Evolutionary conservation across 2,329 filamentous ascomycete species (phyloP).

Genomic region (Blastomyces gilchristii): DNA sequence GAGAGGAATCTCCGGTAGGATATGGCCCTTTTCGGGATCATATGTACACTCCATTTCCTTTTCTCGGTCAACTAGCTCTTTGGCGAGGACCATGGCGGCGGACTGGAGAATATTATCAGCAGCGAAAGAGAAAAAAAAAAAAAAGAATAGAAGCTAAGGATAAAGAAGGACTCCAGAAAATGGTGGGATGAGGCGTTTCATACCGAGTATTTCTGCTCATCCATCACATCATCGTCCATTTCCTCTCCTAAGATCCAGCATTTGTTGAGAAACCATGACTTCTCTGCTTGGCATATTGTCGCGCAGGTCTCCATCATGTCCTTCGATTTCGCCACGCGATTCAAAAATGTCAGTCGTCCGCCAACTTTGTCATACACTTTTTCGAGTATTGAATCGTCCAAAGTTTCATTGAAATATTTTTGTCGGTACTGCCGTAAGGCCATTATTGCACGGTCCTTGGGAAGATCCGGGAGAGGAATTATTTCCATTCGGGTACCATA

Average conservation of each 20-base stretch:
- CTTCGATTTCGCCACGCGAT: slow-evolving; percentile 72
- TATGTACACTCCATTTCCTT: slow-evolving; percentile 52
- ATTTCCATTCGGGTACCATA: slow-evolving; percentile 93
- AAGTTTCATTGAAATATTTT: slow-evolving; percentile 60
- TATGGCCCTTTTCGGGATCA: slow-evolving; percentile 56
- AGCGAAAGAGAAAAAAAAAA: slow-evolving; percentile 11
- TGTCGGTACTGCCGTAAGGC: slow-evolving; percentile 72
- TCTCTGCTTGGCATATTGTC: slow-evolving; percentile 58
- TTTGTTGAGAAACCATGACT: slow-evolving; percentile 69
- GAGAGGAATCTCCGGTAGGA: slow-evolving; percentile 69
- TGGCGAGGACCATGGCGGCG: slow-evolving; percentile 86
- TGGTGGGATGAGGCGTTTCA: slow-evolving; percentile 28
- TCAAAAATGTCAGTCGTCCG: slow-evolving; percentile 77
- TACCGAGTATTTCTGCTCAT: slow-evolving; percentile 91
- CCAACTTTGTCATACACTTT: slow-evolving; percentile 79
- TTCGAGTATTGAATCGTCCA: slow-evolving; percentile 48
- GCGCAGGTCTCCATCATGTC: slow-evolving; percentile 75
- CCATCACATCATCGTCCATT: slow-evolving; percentile 97
- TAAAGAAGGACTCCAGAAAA: neutral
- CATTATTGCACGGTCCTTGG: slow-evolving; percentile 63
- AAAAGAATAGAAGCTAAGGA: neutral
- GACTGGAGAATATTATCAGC: slow-evolving; percentile 42
- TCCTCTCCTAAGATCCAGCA: slow-evolving; percentile 65
- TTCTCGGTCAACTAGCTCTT: slow-evolving; percentile 78
- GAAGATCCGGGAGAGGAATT: slow-evolving; percentile 71